These are phyloP conservation scores for Puccinia sorghi DNA, from an alignment of 1,284 basidiomycete species.

Conservation along the genomic window DNA sequence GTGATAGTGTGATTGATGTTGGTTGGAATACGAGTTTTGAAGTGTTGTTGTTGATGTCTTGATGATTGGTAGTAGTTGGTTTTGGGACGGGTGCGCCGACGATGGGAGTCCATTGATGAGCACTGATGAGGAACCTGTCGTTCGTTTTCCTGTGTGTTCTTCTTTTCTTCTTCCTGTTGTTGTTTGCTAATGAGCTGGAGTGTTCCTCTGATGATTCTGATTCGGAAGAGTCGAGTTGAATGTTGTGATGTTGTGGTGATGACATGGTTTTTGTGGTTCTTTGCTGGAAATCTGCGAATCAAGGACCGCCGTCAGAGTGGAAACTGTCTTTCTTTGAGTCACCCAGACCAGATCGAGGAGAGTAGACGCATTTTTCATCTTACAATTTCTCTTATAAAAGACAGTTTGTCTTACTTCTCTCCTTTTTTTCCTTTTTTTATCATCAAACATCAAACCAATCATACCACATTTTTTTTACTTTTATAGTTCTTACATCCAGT, in stretches of 20 bases:
- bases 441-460: too few relatives aligned
- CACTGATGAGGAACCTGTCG: slow-evolving; percentile 15
- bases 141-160: background rate
- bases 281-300: too few relatives aligned
- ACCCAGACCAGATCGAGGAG: too few relatives aligned
- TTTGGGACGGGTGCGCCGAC: background rate
- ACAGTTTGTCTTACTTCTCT: too few relatives aligned
- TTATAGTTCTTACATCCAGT: too few relatives aligned
- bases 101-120: slow-evolving; percentile 32
- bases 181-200: background rate
- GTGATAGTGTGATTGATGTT: slow-evolving; percentile 18
- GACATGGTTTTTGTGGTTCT: background rate
- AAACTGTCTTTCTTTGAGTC: too few relatives aligned
- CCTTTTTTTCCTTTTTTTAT: too few relatives aligned
- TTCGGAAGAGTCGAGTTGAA: background rate
- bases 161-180: slow-evolving; percentile 1
- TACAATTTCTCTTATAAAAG: too few relatives aligned
- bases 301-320: too few relatives aligned
- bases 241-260: background rate
- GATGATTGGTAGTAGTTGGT: too few relatives aligned
- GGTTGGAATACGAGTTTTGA: slow-evolving; percentile 55
- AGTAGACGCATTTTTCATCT: too few relatives aligned
- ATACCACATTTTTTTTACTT: too few relatives aligned
- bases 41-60: slow-evolving; percentile 27
- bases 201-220: background rate